Evolutionary conservation across 495 filamentous ascomycete species (phyloP), one percentile per base, ranked within the genome.

Genomic region (Podospora conica): DNA sequence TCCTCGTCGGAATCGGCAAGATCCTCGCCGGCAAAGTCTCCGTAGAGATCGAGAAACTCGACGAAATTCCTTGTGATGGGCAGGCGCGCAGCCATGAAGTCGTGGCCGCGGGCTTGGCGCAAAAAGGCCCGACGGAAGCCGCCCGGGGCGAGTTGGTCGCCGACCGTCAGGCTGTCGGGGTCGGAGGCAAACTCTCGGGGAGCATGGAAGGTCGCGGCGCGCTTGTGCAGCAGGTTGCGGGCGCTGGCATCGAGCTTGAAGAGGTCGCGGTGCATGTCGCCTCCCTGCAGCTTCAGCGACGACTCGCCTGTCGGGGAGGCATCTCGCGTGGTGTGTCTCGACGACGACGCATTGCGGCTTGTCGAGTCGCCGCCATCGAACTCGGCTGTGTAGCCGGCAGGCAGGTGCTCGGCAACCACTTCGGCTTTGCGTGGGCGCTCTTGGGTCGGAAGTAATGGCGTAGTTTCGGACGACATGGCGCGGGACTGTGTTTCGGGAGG

Each of bases 21-120:
- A 65, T 90, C 88, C 69, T 91, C 88, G 8, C 88, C 88, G 0
- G 88, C 88, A 71, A 91, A 91, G 58, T 81, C 84, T 0, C 88
- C 88, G 71, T 90, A 91, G 7, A 90, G 73, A 56, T 88, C 86
- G 11, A 91, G 79, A 67, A 90, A 91, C 53, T 87, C 84, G 33
- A 88, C 82, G 66, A 91, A 91, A 67, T 85, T 85, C n/a, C 76
- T 75, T 0, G 88, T 88, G 18, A 88, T 76, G 11, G 86, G 84
- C 27, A 65, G 76, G 61, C 62, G 76, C 54, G 66, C 78, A 67
- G 74, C 76, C 72, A 75, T 79, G 62, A 66, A 84, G 63, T 70
- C 74, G 68, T 69, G 60, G 31, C 76, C 75, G 56, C 79, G 77
- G 48, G 81, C 78, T 55, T 85, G 83, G 20, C 75, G 82, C 27